Evolutionary conservation across 108 stramenopile species (phyloP).

Genomic region (Aurantiochytrium sp.): DNA sequence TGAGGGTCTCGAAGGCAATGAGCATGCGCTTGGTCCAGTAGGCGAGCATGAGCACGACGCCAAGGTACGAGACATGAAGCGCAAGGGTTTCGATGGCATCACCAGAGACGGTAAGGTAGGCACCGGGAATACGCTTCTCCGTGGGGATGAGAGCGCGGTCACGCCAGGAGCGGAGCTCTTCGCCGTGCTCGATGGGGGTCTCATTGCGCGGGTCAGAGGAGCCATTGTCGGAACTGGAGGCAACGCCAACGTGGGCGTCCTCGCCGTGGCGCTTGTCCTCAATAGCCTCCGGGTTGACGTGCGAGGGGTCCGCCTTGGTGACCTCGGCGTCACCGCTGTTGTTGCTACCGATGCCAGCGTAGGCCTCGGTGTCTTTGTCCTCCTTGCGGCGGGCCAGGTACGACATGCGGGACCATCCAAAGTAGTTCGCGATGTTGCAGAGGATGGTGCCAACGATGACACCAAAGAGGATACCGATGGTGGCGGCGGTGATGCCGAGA

Average conservation of each 20-base stretch:
- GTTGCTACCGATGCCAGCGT: background rate
- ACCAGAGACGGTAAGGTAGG: background rate
- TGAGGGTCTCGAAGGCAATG: background rate
- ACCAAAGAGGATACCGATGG: constrained; percentile 6
- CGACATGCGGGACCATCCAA: background rate
- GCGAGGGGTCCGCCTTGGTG: too few relatives aligned
- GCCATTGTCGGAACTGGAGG: too few relatives aligned
- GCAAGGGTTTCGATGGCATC: background rate
- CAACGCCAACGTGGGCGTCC: too few relatives aligned
- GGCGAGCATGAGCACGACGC: background rate
- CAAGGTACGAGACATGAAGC: background rate
- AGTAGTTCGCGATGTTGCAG: background rate
- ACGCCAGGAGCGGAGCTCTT: background rate
- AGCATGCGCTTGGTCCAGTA: constrained; percentile 11
- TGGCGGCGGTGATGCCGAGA: background rate
- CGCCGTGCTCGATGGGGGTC: background rate
- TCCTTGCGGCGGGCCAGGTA: background rate
- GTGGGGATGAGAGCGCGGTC: background rate
- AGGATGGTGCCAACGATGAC: background rate
- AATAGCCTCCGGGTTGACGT: too few relatives aligned
- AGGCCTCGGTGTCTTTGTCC: background rate
- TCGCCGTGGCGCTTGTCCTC: too few relatives aligned
- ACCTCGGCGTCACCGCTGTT: too few relatives aligned
- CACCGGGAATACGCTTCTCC: background rate
- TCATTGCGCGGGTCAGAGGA: too few relatives aligned